A percentile compares a stretch with the other conserved stretches of the same genome.
These are phyloP conservation scores for Tolypocladium capitatum DNA, from an alignment of 2,329 filamentous ascomycete species.

Conservation along the genomic window DNA sequence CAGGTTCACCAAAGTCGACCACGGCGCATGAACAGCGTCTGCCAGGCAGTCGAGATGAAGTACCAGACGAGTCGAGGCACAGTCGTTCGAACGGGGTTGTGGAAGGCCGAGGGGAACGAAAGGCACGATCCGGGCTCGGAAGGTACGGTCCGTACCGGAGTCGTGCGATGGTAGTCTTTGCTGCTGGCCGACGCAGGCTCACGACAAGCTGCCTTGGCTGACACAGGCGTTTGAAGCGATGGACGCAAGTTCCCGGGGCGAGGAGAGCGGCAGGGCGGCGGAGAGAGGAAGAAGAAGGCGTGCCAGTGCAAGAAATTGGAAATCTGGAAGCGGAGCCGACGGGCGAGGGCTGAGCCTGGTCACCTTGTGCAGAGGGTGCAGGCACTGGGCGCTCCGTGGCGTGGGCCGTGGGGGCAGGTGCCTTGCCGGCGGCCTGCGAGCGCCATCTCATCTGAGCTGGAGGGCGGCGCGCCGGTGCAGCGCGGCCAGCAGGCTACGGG, in stretches of 20 bases:
- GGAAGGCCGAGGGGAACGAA: background rate
- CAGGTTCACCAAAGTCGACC: background rate
- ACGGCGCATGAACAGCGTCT: conserved; percentile 1
- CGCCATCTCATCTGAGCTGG: background rate
- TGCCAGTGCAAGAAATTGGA: conserved; percentile 3
- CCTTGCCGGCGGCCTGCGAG: background rate
- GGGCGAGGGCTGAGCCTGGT: background rate
- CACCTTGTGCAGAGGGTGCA: background rate
- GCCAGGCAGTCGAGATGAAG: background rate
- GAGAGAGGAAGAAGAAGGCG: background rate
- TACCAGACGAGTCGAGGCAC: background rate
- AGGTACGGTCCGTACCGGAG: background rate
- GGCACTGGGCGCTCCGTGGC: background rate
- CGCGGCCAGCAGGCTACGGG: too few species aligned
- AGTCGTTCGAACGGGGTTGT: background rate
- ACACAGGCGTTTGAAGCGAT: background rate
- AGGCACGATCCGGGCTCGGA: background rate
- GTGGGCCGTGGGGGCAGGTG: background rate
- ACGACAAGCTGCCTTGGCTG: background rate
- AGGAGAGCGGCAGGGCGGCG: background rate
- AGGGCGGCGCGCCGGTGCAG: too few species aligned
- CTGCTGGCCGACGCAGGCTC: background rate
- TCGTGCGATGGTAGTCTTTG: background rate
- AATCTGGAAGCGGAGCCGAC: conserved; percentile 1
- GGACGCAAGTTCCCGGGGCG: background rate